Base-by-base conservation (phyloP, 225 moss, liverwort and hornwort species). In the Pseudoscleropodium purum region DNA sequence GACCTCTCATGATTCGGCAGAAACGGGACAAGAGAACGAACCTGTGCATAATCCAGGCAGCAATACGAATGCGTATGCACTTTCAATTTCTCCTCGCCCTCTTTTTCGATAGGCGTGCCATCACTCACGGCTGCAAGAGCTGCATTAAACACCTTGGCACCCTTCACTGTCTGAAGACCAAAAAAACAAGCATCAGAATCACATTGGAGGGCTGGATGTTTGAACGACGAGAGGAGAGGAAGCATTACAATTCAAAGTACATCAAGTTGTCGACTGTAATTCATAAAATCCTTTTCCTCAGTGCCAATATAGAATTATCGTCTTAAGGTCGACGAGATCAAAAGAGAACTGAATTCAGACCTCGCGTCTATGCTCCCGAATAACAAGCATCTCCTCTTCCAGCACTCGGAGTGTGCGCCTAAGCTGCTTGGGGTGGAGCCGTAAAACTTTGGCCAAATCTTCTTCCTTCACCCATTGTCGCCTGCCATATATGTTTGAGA, bases 381-480 rank as follows among this genome's bases (percentile, higher is more conserved):
- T 91, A 67, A 99, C 96, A 67, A 99, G 96, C 90, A 97, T 92
- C 93, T 99, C 99, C 90, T 97, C 95, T 90, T 99, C 97, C 69
- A 99, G 88, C 34, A 99, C 97, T 77, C 97, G 94, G 75, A 99
- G 94, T 24, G 99, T 99, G 90, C 97, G 95, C 85, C 99, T 93
- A 85, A 99, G 95, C 90, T 99, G 99, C 95, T 99, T 99, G 16
- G 99, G 99, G 93, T 99, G 99, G 64, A 99, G 92, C 87, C 95
- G 91, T 75, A 99, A 91, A 84, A 92, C 93, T 89, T 95, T 96
- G 39, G 99, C 97, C 91, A 99, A 88, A 87, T 99, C 99, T 89
- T 99, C 99, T 92, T 99, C 99, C 92, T 99, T 99, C 89, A 99
- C 99, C 99, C 99, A 99, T 94, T 99, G 97, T 86, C 99, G 95